A percentile compares a stretch with the other conserved stretches of the same genome.
Evolutionary conservation across 768 basidiomycete species (phyloP).

Genomic region (Podaxis sp.): DNA sequence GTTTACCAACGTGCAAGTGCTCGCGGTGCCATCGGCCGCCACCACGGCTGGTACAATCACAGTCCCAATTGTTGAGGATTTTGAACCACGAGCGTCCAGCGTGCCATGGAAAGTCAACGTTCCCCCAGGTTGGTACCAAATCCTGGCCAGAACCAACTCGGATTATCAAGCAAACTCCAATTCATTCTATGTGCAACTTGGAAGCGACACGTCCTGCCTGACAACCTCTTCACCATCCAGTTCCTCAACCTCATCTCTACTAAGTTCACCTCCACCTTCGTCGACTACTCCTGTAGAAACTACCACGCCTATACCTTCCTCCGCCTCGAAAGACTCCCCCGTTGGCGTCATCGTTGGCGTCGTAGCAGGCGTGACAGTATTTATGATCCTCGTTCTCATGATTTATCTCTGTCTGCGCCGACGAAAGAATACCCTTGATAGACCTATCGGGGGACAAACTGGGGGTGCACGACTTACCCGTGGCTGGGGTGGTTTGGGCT

Average conservation of each 20-base stretch:
- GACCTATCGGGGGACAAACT: constrained; percentile 6
- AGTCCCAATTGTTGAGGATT: constrained; percentile 18
- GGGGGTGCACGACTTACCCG: constrained; percentile 9
- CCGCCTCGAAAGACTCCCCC: constrained; percentile 25
- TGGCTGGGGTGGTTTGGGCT: constrained; percentile 28
- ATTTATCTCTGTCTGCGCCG: constrained; percentile 28
- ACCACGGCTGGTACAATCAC: constrained; percentile 11
- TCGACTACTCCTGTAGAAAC: not conserved
- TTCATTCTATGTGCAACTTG: constrained; percentile 27
- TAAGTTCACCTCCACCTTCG: constrained; percentile 3
- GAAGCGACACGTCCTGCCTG: constrained; percentile 31
- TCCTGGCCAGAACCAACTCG: constrained; percentile 26
- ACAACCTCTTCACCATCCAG: constrained; percentile 8
- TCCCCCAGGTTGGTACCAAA: constrained; percentile 43
- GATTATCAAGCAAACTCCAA: constrained; percentile 16
- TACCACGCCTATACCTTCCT: constrained; percentile 18
- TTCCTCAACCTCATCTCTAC: constrained; percentile 16
- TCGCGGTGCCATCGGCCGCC: constrained; percentile 8
- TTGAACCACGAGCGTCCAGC: constrained; percentile 22
- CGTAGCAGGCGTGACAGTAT: constrained; percentile 40
- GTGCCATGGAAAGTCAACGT: constrained; percentile 40
- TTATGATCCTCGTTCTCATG: constrained; percentile 28
- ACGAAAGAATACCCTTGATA: constrained; percentile 10
- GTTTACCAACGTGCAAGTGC: not conserved
- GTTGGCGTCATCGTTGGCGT: constrained; percentile 47